These are phyloP conservation scores for Aureobasidium namibiae DNA, from an alignment of 2,329 filamentous ascomycete species.

Conservation along the genomic window DNA sequence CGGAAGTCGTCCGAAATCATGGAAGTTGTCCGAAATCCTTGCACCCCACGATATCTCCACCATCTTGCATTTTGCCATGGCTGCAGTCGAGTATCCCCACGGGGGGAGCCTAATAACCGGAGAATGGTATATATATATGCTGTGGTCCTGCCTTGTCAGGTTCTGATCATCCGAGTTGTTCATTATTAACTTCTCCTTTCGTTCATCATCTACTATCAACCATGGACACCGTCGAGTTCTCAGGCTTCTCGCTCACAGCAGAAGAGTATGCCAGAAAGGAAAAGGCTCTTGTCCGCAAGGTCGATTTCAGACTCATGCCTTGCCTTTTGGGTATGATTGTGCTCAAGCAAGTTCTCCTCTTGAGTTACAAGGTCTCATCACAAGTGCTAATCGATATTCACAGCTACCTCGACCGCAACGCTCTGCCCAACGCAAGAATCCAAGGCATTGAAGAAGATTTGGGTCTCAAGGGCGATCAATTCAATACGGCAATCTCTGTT, in stretches of 20 bases:
- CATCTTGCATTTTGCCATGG: not conserved
- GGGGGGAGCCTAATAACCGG: not conserved
- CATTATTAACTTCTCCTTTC: not conserved
- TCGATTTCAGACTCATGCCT: slow-evolving; percentile 38
- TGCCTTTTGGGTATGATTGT: slow-evolving; percentile 41
- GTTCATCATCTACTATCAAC: not conserved
- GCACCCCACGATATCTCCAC: not conserved
- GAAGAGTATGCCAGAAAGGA: not conserved
- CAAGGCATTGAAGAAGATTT: slow-evolving; percentile 48
- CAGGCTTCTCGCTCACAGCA: not conserved
- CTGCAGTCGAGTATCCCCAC: not conserved
- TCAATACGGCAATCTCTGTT: slow-evolving; percentile 47
- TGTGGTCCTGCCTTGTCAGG: not conserved
- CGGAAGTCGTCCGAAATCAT: not conserved
- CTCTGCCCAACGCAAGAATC: slow-evolving; percentile 58
- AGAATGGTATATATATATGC: not conserved
- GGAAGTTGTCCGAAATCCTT: not conserved
- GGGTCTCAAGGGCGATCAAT: slow-evolving; percentile 47
- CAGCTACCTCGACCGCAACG: slow-evolving; percentile 54
- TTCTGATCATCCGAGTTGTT: not conserved
- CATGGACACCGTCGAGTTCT: not conserved
- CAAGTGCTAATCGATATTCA: slow-evolving; percentile 30
- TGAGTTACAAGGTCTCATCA: too few species aligned
- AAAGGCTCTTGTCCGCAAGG: slow-evolving; percentile 32
- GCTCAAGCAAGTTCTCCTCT: not conserved